Evolutionary conservation across 805 yeast genomes (phyloP).

Genomic region (Yamadazyma endophytica): DNA sequence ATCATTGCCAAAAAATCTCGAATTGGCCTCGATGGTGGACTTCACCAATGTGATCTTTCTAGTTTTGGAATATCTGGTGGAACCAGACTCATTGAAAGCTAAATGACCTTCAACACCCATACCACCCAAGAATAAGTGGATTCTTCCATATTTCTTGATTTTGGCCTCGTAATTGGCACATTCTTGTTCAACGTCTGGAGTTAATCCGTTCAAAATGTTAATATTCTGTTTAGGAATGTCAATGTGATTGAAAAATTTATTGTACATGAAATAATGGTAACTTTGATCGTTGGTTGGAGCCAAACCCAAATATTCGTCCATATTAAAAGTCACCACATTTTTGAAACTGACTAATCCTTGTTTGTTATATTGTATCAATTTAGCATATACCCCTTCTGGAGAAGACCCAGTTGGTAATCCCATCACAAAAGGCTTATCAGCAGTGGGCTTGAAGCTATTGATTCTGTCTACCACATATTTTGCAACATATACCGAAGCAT

Average conservation of each 20-base stretch:
- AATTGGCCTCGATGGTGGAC: conserved; percentile 50
- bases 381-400: conserved; percentile 51
- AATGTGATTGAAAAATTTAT: conserved; percentile 52
- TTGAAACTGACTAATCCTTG: conserved; percentile 41
- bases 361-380: conserved; percentile 41
- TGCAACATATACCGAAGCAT: conserved; percentile 44
- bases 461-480: conserved; percentile 41
- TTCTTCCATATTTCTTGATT: conserved; percentile 45
- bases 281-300: conserved; percentile 46
- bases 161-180: conserved; percentile 46
- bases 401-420: conserved; percentile 64
- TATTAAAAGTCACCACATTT: conserved; percentile 56
- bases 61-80: conserved; percentile 41
- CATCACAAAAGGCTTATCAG: conserved; percentile 45
- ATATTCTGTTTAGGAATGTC: conserved; percentile 51
- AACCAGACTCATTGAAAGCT: conserved; percentile 58
- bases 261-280: conserved; percentile 55
- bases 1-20: conserved; percentile 48
- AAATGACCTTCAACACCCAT: conserved; percentile 60
- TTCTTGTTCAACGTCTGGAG: conserved; percentile 41
- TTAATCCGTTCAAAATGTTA: conserved; percentile 51
- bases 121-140: conserved; percentile 55
- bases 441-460: conserved; percentile 42
- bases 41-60: conserved; percentile 44
- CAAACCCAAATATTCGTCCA: conserved; percentile 57